Base-by-base conservation (phyloP, 257 asterid species). In the Capsicum rhomboideum region DNA sequence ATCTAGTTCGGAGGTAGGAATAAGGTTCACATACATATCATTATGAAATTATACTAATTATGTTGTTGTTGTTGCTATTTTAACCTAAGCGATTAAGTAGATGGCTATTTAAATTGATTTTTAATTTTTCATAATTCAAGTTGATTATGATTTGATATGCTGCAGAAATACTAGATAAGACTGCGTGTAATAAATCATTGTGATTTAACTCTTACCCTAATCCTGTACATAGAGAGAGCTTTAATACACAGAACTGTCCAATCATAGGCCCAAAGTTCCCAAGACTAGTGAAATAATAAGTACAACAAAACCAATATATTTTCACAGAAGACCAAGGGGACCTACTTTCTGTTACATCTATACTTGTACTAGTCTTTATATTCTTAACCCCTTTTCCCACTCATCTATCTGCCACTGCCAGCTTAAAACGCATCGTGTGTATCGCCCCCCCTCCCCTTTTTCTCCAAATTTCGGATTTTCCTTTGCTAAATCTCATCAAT, bases 391-490 rank as follows among this genome's bases (percentile, higher is more conserved):
- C 59, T 13, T 75, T 75, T 0, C 49, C 42, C 42, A 23, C 42
- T 46, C 26, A 26, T 50, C 42, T 2, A 50, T 14, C 81, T 77
- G 61, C 44, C 42, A 26, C 23, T 44, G 59, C 59, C 81, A 49
- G 81, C 81, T 77, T 77, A 49, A 77, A 77, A 14, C 34, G 78
- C 84, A 6, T 29, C 88, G 93, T 69, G 17, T 84, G 64, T 85
- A 89, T 86, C 93, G 93, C 92, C 90, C 28, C 67, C 87, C 71
- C 46, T n/a, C 40, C 40, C 40, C 40, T 34, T 55, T 20, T 29
- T 64, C n/a, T 69, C 4, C 83, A 11, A 34, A n/a, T 61, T 81
- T 75, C 68, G 59, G 59, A 74, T 74, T 74, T 46, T 21, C 80
- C 49, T 37, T 20, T 46, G 40, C 42, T 14, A 23, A 13, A 46